A percentile compares a stretch with the other conserved stretches of the same genome.
These are phyloP conservation scores for Flaveria floridana DNA, from an alignment of 140 eudicot species.

Conservation along the genomic window DNA sequence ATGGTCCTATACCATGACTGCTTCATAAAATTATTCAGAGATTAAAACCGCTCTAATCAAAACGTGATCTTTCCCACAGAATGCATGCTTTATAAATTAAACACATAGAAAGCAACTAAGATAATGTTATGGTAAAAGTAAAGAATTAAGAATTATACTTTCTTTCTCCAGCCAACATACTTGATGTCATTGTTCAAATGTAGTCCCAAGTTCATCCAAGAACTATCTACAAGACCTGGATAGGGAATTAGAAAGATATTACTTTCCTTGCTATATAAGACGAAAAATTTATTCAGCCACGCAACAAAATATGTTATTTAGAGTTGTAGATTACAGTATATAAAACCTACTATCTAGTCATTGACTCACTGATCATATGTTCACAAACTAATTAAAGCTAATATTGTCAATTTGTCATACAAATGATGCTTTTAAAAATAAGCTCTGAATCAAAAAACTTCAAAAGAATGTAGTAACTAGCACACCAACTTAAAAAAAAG, in stretches of 20 bases:
- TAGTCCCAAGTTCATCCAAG: constrained; percentile 61
- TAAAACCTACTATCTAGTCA: background rate
- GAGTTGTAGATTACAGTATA: background rate
- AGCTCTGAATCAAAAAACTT: background rate
- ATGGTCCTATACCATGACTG: background rate
- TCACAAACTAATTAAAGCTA: constrained; percentile 2
- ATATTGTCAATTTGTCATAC: background rate
- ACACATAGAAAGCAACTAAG: constrained; percentile 4
- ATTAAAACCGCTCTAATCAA: background rate
- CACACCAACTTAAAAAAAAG: background rate
- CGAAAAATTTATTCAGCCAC: background rate
- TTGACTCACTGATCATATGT: background rate
- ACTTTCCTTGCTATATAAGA: constrained; percentile 2
- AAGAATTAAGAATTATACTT: constrained; percentile 41
- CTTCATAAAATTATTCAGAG: background rate
- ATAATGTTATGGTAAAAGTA: constrained; percentile 1
- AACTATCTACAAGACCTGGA: constrained; percentile 38
- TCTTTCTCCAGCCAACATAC: constrained; percentile 82
- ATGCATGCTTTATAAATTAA: background rate
- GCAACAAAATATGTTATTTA: background rate
- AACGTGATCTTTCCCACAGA: background rate
- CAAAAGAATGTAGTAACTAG: background rate
- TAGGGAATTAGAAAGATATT: background rate
- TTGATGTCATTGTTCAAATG: constrained; percentile 65
- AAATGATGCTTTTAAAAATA: background rate